phyloP scores from a whole-genome alignment of 23 red algal genomes.

The Gracilaria domingensis region DNA sequence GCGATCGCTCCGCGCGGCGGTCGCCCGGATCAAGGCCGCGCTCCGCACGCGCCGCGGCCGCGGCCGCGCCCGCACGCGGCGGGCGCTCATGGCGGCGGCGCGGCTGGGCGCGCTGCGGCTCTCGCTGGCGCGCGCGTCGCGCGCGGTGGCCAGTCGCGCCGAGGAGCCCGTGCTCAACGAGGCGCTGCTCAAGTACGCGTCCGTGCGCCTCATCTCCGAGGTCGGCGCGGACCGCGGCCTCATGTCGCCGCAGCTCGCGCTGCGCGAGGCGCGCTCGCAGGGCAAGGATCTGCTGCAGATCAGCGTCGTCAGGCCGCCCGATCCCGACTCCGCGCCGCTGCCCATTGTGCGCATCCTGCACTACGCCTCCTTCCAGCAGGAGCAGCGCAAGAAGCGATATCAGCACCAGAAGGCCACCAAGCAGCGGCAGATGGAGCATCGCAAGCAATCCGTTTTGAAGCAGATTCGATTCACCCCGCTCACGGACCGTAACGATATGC shows the following conservation, averaged over 20 bases:
- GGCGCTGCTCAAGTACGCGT: constrained; percentile 18
- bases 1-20: too few species aligned
- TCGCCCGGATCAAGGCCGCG: too few species aligned
- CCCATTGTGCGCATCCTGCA: constrained; percentile 57
- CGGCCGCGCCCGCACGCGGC: too few species aligned
- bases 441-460: constrained; percentile 50
- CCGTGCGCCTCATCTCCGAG: constrained; percentile 72
- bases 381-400: constrained; percentile 19
- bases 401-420: constrained; percentile 34
- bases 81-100: neutral
- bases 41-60: too few species aligned
- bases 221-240: constrained; percentile 29
- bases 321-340: neutral
- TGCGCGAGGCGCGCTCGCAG: neutral
- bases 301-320: neutral
- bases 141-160: neutral
- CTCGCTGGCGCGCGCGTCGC: neutral
- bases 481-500: constrained; percentile 76
- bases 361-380: constrained; percentile 13
- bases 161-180: constrained; percentile 34
- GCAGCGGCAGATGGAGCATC: neutral
- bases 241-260: constrained; percentile 34
- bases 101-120: neutral
- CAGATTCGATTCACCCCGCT: constrained; percentile 81
- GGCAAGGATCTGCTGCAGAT: constrained; percentile 53